Evolutionary conservation across 1,139 yeast genomes (phyloP).

Genomic region (Saccharomyces hybrid): DNA sequence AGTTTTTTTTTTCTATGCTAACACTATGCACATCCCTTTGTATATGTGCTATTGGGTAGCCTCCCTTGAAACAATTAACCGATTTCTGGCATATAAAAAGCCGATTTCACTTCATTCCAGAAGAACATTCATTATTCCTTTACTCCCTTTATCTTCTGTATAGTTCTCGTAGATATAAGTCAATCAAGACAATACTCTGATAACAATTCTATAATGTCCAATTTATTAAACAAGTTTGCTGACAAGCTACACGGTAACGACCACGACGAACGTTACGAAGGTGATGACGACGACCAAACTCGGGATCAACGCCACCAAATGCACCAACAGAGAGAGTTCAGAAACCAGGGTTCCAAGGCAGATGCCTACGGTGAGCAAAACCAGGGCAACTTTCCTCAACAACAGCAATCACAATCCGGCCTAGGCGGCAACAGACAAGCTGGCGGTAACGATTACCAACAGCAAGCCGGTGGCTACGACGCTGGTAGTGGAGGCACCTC

Average conservation of each 20-base stretch:
- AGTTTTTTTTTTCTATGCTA: too few relatives aligned
- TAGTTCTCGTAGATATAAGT: too few relatives aligned
- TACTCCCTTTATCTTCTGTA: too few relatives aligned
- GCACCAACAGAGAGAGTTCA: conserved; percentile 3
- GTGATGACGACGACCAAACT: conserved; percentile 8
- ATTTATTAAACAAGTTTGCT: conserved; percentile 21
- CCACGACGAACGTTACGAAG: conserved; percentile 3
- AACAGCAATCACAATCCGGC: conserved; percentile 3
- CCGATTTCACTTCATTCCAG: too few relatives aligned
- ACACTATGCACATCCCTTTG: too few relatives aligned
- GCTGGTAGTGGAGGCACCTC: neutral
- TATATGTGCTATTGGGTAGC: too few relatives aligned
- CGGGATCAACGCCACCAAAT: conserved; percentile 8
- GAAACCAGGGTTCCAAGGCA: neutral
- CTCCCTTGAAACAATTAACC: too few relatives aligned
- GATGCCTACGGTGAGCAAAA: neutral
- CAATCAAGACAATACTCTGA: neutral
- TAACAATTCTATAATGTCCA: conserved; percentile 16
- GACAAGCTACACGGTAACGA: conserved; percentile 23
- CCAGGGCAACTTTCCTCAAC: neutral
- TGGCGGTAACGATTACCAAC: conserved; percentile 2
- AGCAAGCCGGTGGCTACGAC: neutral
- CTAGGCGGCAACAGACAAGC: neutral
- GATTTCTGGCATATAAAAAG: too few relatives aligned
- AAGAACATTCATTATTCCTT: too few relatives aligned